phyloP scores from a whole-genome alignment of 2,329 filamentous ascomycete genomes.

The Pseudopithomyces maydicus region DNA sequence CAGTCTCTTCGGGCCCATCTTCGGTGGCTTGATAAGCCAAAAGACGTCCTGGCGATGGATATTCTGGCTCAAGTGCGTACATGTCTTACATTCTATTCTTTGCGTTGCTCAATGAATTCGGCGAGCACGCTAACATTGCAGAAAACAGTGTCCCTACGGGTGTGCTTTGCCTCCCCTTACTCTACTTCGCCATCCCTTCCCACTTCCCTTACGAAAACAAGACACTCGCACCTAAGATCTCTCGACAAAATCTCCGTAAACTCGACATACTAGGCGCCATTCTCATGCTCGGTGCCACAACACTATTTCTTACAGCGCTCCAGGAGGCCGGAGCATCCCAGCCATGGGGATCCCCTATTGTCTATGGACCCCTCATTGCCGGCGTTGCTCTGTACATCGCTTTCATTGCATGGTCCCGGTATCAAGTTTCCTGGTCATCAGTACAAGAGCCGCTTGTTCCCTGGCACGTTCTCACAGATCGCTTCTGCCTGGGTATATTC shows the following conservation, averaged over 20 bases:
- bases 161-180: background rate
- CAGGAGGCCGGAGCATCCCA: slow-evolving; percentile 2
- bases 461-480: slow-evolving; percentile 6
- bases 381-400: background rate
- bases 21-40: slow-evolving; percentile 46
- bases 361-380: slow-evolving; percentile 3
- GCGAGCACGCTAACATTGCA: too few relatives aligned
- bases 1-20: slow-evolving; percentile 39
- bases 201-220: slow-evolving; percentile 6
- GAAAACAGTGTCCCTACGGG: background rate
- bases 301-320: slow-evolving; percentile 6
- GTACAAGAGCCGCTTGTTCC: slow-evolving; percentile 7
- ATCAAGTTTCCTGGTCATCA: background rate
- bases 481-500: slow-evolving; percentile 11
- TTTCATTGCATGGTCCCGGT: background rate
- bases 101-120: too few relatives aligned
- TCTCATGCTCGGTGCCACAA: slow-evolving; percentile 1
- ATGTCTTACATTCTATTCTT: background rate
- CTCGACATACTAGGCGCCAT: slow-evolving; percentile 3
- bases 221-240: background rate
- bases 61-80: slow-evolving; percentile 13
- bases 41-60: slow-evolving; percentile 44
- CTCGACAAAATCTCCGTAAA: background rate
- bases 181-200: slow-evolving; percentile 1
- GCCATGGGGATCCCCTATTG: slow-evolving; percentile 1